Base-by-base conservation (phyloP, 176 grass and related monocot species). In the Avena sativa region DNA sequence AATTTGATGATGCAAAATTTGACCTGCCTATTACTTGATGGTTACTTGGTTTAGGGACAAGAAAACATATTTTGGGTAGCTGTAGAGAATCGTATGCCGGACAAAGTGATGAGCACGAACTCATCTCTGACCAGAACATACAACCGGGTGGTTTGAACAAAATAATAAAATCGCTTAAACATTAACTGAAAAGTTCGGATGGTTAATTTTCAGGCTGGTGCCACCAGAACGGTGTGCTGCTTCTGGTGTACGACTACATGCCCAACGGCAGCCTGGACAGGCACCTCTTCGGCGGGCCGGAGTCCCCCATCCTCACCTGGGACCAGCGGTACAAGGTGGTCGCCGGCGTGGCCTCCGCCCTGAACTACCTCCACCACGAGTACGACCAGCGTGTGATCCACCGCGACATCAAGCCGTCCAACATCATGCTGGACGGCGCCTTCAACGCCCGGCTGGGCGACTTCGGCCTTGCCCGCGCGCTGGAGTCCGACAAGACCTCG, bases 321-420 rank as follows among this genome's bases (percentile, higher is more conserved):
- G 28, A 80, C 9, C 92, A 88, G 80, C 90, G 97, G 0, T 93
- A 94, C 91, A 93, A 90, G 55, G 85, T 96, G 12, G 79, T 96
- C 20, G 21, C 76, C 60, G 94, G 83, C 84, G 89, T 96, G 2
- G 92, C 97, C 20, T 93, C 92, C 0, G 97, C 94, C 1, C 89
- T 96, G 0, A 91, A 96, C 75, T 96, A 99, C 83, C 97, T 99
- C 74, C 97, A 99, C 91, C 84, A 94, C 75, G 94, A 96, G 87
- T 99, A 96, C 84, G 92, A 96, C 40, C 92, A 96, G 86, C 84
- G 84, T 55, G 97, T 99, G 85, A 95, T 98, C 84, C 97, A 98
- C 81, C 97, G 94, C 0, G 97, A 98, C 94, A 87, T 98, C 85
- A 98, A 98, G 90, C 93, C 97, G 21, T 96, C 94, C 62, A 98